phyloP scores from a whole-genome alignment of 495 filamentous ascomycete genomes.

The Aspergillus homomorphus region DNA sequence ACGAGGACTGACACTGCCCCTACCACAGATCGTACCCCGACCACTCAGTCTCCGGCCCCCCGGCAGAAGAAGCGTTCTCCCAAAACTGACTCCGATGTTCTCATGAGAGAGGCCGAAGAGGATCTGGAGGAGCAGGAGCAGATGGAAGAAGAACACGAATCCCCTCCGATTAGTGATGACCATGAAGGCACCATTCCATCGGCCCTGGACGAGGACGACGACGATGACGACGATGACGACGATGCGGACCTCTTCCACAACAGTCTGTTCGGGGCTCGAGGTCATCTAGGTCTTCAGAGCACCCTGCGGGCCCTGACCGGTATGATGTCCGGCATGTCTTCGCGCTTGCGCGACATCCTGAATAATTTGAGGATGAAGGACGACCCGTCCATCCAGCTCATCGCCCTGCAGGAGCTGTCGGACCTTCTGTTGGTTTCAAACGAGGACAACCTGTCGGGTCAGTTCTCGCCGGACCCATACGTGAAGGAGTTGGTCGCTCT shows the following conservation, averaged over 20 bases:
- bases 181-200: slow-evolving; percentile 52
- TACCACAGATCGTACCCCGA: slow-evolving; percentile 28
- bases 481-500: slow-evolving; percentile 90
- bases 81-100: slow-evolving; percentile 50
- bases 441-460: slow-evolving; percentile 92
- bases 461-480: slow-evolving; percentile 91
- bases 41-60: slow-evolving; percentile 35
- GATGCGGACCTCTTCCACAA: slow-evolving; percentile 78
- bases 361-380: slow-evolving; percentile 81
- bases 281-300: slow-evolving; percentile 66
- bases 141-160: slow-evolving; percentile 36
- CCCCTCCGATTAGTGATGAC: slow-evolving; percentile 55
- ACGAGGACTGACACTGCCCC: neutral
- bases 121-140: slow-evolving; percentile 38
- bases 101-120: slow-evolving; percentile 50
- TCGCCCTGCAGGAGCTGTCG: slow-evolving; percentile 89
- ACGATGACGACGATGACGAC: slow-evolving; percentile 73
- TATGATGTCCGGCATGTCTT: slow-evolving; percentile 82
- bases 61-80: slow-evolving; percentile 55
- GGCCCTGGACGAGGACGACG: slow-evolving; percentile 62
- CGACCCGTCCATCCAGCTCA: slow-evolving; percentile 82
- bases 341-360: slow-evolving; percentile 78
- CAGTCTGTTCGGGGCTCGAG: slow-evolving; percentile 65
- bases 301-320: slow-evolving; percentile 84
- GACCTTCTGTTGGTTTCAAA: slow-evolving; percentile 92